These are phyloP conservation scores for Trichoderma hamatum DNA, from an alignment of 2,329 filamentous ascomycete genomes.

Conservation along the genomic window DNA sequence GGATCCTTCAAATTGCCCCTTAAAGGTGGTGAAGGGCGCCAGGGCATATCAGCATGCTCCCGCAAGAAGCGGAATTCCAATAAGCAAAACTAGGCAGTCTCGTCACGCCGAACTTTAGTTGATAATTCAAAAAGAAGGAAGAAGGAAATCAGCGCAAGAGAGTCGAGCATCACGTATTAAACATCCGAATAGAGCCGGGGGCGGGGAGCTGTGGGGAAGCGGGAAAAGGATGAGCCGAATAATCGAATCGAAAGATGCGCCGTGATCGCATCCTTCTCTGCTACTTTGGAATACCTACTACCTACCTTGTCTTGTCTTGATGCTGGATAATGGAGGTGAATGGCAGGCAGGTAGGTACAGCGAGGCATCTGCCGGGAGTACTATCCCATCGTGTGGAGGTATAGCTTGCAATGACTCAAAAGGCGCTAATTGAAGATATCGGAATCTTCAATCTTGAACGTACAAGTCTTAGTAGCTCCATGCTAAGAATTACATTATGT, in stretches of 20 bases:
- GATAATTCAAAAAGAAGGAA: slow-evolving; percentile 55
- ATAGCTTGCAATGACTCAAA: not conserved
- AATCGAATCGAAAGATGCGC: not conserved
- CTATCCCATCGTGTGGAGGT: not conserved
- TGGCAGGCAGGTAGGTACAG: not conserved
- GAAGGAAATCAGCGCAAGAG: slow-evolving; percentile 31
- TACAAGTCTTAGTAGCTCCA: not conserved
- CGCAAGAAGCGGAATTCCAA: slow-evolving; percentile 55
- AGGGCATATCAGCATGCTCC: slow-evolving; percentile 67
- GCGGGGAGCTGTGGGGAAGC: slow-evolving; percentile 11
- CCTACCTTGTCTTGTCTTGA: not conserved
- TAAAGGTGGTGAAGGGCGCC: slow-evolving; percentile 63
- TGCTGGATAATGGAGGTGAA: not conserved
- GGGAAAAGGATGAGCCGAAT: slow-evolving; percentile 23
- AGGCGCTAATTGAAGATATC: not conserved
- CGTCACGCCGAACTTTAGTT: slow-evolving; percentile 82
- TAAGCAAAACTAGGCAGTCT: slow-evolving; percentile 62
- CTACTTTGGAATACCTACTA: not conserved
- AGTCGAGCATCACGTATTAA: not conserved
- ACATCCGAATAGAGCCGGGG: not conserved
- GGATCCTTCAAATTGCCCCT: slow-evolving; percentile 65
- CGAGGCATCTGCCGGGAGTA: not conserved
- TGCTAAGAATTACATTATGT: not conserved
- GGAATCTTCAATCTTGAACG: not conserved
- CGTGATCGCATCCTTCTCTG: not conserved